Percentiles rank a stretch among this genome's conserved stretches.
Evolutionary conservation across 345 rosid genomes (phyloP).

Genomic region (Sonneratia alba): DNA sequence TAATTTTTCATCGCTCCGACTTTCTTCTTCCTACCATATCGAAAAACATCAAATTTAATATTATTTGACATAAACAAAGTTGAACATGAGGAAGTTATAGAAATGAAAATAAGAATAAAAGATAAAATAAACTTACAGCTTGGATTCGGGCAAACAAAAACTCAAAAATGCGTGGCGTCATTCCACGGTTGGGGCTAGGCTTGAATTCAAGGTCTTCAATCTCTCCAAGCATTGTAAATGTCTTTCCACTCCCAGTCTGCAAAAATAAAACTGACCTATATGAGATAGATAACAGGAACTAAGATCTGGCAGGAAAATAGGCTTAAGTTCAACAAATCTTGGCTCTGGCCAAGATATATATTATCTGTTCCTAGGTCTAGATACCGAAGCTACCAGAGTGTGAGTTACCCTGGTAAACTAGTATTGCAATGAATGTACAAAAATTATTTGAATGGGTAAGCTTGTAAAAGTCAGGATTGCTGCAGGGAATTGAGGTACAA

Average conservation of each 20-base stretch:
- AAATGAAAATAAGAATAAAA: slow-evolving; percentile 5
- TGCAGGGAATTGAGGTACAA: not conserved
- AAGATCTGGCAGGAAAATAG: not conserved
- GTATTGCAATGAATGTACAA: not conserved
- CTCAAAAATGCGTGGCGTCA: slow-evolving; percentile 94
- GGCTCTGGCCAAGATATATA: not conserved
- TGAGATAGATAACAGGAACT: not conserved
- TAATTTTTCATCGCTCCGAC: slow-evolving; percentile 75
- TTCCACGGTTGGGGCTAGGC: slow-evolving; percentile 80
- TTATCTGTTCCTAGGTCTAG: not conserved
- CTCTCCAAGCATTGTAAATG: slow-evolving; percentile 88
- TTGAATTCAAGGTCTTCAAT: slow-evolving; percentile 68
- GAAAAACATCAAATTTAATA: not conserved
- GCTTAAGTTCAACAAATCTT: not conserved
- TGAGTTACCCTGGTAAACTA: not conserved
- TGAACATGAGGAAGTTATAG: slow-evolving; percentile 1
- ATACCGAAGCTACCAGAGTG: not conserved
- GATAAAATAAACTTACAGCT: slow-evolving; percentile 39
- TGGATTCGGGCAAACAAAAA: slow-evolving; percentile 93
- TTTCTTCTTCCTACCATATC: slow-evolving; percentile 80
- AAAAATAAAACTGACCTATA: slow-evolving; percentile 13
- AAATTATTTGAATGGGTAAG: not conserved
- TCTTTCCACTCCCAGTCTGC: slow-evolving; percentile 99
- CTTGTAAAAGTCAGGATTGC: not conserved
- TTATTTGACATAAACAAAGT: not conserved